Evolutionary conservation across 2,329 filamentous ascomycete genomes (phyloP).

Genomic region (Zasmidium citrigriseum): DNA sequence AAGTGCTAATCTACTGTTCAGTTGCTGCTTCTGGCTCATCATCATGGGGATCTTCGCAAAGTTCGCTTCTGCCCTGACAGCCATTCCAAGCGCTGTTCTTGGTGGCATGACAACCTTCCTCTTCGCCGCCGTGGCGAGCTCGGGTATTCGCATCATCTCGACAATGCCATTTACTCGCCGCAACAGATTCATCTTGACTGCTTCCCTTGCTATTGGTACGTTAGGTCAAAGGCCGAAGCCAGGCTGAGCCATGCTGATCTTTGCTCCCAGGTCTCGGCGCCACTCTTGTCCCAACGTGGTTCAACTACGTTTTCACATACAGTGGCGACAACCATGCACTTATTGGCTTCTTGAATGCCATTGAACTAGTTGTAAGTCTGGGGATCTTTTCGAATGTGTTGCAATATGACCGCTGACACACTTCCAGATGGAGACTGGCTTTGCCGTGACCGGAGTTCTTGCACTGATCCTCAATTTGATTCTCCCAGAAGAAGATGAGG

Average conservation of each 20-base stretch:
- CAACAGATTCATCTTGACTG: conserved; percentile 79
- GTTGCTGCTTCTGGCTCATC: conserved; percentile 74
- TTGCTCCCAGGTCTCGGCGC: conserved; percentile 66
- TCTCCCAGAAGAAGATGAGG: conserved; percentile 74
- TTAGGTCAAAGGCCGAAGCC: too few relatives aligned
- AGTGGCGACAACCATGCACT: conserved; percentile 66
- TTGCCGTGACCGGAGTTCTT: conserved; percentile 72
- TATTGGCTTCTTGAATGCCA: conserved; percentile 72
- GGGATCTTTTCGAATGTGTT: too few relatives aligned
- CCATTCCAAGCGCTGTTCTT: conserved; percentile 62
- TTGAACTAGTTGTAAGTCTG: conserved; percentile 46
- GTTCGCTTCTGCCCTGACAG: conserved; percentile 75
- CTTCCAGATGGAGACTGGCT: conserved; percentile 63
- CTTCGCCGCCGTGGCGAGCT: conserved; percentile 74
- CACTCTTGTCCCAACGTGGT: conserved; percentile 46
- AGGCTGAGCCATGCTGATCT: too few relatives aligned
- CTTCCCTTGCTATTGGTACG: conserved; percentile 70
- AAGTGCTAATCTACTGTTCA: too few relatives aligned
- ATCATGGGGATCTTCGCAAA: conserved; percentile 83
- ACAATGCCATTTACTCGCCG: conserved; percentile 74
- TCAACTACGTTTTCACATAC: conserved; percentile 69
- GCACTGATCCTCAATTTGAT: conserved; percentile 72
- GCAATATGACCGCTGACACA: too few relatives aligned
- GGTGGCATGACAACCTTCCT: conserved; percentile 70
- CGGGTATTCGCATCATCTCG: conserved; percentile 74